Base-by-base conservation (phyloP, 83 land plant genomes). In the Picea mariana region DNA sequence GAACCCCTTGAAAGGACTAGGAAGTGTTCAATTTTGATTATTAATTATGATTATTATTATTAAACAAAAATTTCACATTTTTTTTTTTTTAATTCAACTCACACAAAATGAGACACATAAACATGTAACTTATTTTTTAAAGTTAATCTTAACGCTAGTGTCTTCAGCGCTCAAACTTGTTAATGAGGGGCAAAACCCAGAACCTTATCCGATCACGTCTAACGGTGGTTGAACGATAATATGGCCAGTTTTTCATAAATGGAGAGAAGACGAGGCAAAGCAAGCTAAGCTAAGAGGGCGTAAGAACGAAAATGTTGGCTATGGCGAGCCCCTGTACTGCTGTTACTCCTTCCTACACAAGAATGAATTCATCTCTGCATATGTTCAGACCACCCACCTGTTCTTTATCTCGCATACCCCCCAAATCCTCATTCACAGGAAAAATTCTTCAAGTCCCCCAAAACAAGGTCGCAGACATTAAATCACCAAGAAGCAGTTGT, bases 261-360 rank as follows among this genome's bases (percentile, higher is more conserved):
- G 15, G 13, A 11, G 13, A n/a, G 11, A 20, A n/a, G 55, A 44
- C 13, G 31, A 8, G 38, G 5, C 13, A 21, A 73, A 44, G 73
- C 73, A 17, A 20, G 47, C 15, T 3, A 20, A 23, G 18, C 73
- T 34, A 40, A 31, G 4, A 26, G 18, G 38, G 38, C 20, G 15
- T 20, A 16, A 17, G 13, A 40, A 20, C 11, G 21, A 73, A 73
- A 73, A 73, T 73, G 77, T 44, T 73, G 77, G 58, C 26, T 13
- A 73, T 73, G 77, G 77, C 77, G 55, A 73, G 77, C 27, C 58
- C 77, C 24, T 73, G 77, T n/a, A 73, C 77, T 20, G 21, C 58
- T 6, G 42, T 58, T 21, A n/a, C 77, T 3, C 24, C 77, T 52
- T 44, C 15, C 15, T 20, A n/a, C 17, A 38, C 15, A n/a, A 73